Conservation (phyloP, 2,329 filamentous ascomycete genomes). For the Aphanoascus verrucosus region DNA sequence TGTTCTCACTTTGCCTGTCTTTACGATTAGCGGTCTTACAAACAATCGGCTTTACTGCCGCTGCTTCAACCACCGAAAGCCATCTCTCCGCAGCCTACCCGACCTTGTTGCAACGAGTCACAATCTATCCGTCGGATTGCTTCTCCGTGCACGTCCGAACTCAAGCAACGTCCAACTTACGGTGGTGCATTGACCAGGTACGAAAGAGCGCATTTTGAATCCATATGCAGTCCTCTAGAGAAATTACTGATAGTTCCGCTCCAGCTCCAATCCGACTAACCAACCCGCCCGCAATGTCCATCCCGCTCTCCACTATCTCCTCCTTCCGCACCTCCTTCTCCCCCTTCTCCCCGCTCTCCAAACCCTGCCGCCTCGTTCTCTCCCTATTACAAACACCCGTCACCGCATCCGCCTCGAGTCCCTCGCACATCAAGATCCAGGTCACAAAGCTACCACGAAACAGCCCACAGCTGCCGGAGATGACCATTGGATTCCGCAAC, state of each 20-base stretch:
- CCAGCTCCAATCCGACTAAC: background rate
- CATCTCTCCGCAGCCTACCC: too few relatives aligned
- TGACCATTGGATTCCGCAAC: conserved; percentile 86
- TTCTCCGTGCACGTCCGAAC: too few relatives aligned
- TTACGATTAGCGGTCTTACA: too few relatives aligned
- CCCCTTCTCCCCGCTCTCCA: conserved; percentile 70
- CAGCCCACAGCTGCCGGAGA: conserved; percentile 56
- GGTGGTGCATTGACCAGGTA: too few relatives aligned
- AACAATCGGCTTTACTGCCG: too few relatives aligned
- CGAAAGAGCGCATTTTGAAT: background rate
- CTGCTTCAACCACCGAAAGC: too few relatives aligned
- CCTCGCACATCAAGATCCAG: conserved; percentile 63
- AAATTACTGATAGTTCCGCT: background rate
- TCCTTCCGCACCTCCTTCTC: conserved; percentile 81
- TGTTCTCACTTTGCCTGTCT: background rate
- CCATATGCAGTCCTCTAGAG: background rate
- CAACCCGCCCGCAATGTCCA: conserved; percentile 23
- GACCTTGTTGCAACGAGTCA: too few relatives aligned
- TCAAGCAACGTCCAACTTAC: too few relatives aligned
- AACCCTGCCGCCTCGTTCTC: conserved; percentile 79
- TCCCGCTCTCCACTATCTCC: conserved; percentile 44
- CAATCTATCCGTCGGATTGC: too few relatives aligned
- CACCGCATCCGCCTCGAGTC: conserved; percentile 65
- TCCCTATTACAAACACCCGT: conserved; percentile 73
- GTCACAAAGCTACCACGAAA: conserved; percentile 62